Evolutionary conservation across 139 green algal species (phyloP).

Genomic region (Mesotaenium endlicherianum): DNA sequence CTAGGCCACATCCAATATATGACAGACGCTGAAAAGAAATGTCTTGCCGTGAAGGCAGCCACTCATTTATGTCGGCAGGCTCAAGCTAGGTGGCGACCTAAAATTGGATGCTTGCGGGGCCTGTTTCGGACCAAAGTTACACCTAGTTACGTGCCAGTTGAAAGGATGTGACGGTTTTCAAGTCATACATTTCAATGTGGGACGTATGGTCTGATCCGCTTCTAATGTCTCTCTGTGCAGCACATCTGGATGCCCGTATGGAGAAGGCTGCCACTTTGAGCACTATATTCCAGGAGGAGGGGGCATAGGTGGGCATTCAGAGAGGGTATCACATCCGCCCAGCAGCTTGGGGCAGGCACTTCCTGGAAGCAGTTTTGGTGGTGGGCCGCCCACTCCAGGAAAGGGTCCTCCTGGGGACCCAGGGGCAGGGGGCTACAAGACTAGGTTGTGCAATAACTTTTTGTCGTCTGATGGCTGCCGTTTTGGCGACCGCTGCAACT

Average conservation of each 20-base stretch:
- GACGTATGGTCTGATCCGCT: too few species aligned
- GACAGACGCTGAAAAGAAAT: too few species aligned
- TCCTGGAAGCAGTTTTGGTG: not conserved
- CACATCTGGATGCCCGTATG: constrained; percentile 43
- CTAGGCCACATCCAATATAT: too few species aligned
- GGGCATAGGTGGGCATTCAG: not conserved
- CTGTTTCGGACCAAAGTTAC: too few species aligned
- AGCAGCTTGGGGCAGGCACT: not conserved
- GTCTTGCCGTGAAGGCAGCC: too few species aligned
- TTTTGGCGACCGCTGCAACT: constrained; percentile 91
- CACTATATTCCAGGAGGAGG: constrained; percentile 44
- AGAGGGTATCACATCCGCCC: not conserved
- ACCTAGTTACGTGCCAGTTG: too few species aligned
- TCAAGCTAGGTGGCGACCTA: too few species aligned
- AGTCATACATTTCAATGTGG: too few species aligned
- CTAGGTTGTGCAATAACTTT: constrained; percentile 32
- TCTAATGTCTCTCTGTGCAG: constrained; percentile 25
- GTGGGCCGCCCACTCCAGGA: not conserved
- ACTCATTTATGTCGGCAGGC: too few species aligned
- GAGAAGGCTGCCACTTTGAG: constrained; percentile 39
- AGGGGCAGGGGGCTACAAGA: not conserved
- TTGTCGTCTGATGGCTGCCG: constrained; percentile 60
- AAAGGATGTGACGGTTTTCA: too few species aligned
- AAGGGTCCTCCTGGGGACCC: not conserved
- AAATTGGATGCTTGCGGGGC: too few species aligned